These are phyloP conservation scores for Penicillium robsamsonii DNA, from an alignment of 495 filamentous ascomycete genomes.

Conservation along the genomic window DNA sequence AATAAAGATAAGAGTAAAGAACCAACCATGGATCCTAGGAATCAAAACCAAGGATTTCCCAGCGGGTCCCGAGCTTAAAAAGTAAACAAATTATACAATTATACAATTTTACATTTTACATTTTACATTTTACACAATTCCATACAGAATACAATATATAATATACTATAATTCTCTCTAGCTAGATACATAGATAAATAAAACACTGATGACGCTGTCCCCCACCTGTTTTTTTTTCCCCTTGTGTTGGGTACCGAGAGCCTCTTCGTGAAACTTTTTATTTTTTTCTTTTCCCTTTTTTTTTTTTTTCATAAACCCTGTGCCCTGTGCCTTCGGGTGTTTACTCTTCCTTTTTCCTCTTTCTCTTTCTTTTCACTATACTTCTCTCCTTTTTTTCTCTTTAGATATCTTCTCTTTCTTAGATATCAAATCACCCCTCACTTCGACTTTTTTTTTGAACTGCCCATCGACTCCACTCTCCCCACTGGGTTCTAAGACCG, in stretches of 20 bases:
- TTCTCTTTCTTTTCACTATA: slow-evolving; percentile 11
- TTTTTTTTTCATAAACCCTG: slow-evolving; percentile 10
- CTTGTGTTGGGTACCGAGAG: slow-evolving; percentile 29
- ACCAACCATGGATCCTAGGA: slow-evolving; percentile 4
- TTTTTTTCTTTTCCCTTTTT: slow-evolving; percentile 6
- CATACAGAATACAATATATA: no score
- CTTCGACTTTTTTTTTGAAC: not conserved
- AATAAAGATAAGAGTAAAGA: slow-evolving; percentile 8
- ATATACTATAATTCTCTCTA: no score
- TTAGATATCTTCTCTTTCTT: slow-evolving; percentile 9
- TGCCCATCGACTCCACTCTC: slow-evolving; percentile 27
- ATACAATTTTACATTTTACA: no score
- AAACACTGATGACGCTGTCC: slow-evolving; percentile 12
- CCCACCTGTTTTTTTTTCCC: slow-evolving; percentile 15
- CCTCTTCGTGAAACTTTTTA: slow-evolving; percentile 28
- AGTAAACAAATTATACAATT: not conserved
- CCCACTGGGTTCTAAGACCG: slow-evolving; percentile 27
- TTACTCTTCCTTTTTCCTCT: slow-evolving; percentile 1
- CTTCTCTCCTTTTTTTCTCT: slow-evolving; percentile 12
- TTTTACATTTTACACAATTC: no score
- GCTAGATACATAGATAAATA: not conserved
- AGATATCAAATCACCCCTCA: slow-evolving; percentile 2
- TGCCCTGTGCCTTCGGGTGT: slow-evolving; percentile 8
- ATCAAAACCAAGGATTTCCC: slow-evolving; percentile 11
- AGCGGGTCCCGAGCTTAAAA: slow-evolving; percentile 20